phyloP scores from a whole-genome alignment of 176 grass and related monocot species.

The Olyra latifolia region DNA sequence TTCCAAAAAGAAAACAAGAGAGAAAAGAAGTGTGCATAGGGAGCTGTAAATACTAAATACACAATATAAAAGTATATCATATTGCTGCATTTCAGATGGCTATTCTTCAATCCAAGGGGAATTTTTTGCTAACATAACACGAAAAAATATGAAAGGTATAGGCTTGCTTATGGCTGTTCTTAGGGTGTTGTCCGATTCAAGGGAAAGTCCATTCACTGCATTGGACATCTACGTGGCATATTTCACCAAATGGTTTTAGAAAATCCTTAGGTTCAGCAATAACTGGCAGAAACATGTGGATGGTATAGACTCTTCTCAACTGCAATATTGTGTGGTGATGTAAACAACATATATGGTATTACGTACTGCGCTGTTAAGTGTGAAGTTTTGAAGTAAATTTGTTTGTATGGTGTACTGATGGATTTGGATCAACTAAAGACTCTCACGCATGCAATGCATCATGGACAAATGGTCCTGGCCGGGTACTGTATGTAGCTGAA shows the following conservation, averaged over 20 bases:
- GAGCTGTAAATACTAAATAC: background rate
- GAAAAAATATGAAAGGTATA: background rate
- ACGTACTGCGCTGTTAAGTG: background rate
- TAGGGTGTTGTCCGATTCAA: background rate
- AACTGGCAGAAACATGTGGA: background rate
- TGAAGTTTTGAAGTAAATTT: background rate
- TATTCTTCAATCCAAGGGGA: conserved; percentile 20
- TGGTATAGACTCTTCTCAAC: background rate
- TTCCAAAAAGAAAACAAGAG: background rate
- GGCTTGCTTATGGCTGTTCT: background rate
- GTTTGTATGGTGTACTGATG: background rate
- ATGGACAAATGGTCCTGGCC: too few relatives aligned
- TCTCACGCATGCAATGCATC: background rate
- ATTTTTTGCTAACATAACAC: background rate
- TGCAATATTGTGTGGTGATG: background rate
- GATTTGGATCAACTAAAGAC: background rate
- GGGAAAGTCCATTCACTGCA: background rate
- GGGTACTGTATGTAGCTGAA: too few relatives aligned
- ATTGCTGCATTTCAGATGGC: background rate
- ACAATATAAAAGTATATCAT: background rate
- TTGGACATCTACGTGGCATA: background rate
- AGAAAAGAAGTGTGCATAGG: background rate
- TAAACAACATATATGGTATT: background rate
- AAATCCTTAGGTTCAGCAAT: background rate
- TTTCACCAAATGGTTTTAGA: background rate